Conservation (phyloP, 2,329 filamentous ascomycete species). For the Amesomyces nigricolor region DNA sequence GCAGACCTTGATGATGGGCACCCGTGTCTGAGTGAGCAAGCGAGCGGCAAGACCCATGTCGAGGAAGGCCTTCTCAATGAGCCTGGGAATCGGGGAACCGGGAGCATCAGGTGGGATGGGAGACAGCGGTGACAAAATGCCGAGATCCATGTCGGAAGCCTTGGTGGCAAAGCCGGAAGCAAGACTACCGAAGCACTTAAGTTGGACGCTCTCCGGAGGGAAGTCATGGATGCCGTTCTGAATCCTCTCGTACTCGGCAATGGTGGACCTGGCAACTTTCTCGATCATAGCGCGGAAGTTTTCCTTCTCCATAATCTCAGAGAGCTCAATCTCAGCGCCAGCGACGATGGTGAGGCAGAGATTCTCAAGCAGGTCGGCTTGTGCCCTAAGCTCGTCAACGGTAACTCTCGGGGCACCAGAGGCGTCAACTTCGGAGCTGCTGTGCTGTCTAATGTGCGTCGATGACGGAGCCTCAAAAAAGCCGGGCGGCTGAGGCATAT, state of each 20-base stretch:
- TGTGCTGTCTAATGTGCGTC: constrained; percentile 10
- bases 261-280: constrained; percentile 54
- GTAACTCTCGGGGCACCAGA: constrained; percentile 29
- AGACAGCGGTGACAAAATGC: constrained; percentile 62
- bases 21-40: constrained; percentile 69
- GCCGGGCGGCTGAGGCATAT: neutral
- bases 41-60: constrained; percentile 68
- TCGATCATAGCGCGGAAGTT: constrained; percentile 61
- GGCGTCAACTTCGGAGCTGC: constrained; percentile 26
- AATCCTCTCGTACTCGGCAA: constrained; percentile 47
- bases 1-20: constrained; percentile 85
- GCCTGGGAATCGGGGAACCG: constrained; percentile 60
- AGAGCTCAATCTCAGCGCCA: constrained; percentile 54
- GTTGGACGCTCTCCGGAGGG: constrained; percentile 51
- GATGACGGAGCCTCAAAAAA: constrained; percentile 21
- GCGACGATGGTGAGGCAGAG: constrained; percentile 47
- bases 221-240: constrained; percentile 41
- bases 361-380: constrained; percentile 44
- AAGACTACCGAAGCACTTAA: constrained; percentile 77
- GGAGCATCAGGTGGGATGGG: constrained; percentile 46
- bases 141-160: constrained; percentile 87
- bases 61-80: constrained; percentile 70
- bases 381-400: constrained; percentile 44
- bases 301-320: constrained; percentile 67
- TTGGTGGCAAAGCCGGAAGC: constrained; percentile 81